Evolutionary conservation across 2,329 filamentous ascomycete species (phyloP).

Genomic region (Sporothrix brunneoviolacea): DNA sequence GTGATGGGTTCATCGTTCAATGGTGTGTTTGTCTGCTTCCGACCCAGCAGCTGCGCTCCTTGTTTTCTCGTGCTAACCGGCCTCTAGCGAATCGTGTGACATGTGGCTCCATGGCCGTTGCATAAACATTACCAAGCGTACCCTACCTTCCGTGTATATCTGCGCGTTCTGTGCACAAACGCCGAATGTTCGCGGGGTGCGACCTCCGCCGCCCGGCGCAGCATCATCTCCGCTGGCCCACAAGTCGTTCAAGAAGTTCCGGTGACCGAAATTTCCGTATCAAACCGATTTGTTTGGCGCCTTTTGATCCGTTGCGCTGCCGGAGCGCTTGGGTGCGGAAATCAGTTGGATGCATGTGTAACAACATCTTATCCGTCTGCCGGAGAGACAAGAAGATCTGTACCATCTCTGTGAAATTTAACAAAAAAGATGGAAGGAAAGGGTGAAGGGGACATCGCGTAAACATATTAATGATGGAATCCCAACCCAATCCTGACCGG

Average conservation of each 20-base stretch:
- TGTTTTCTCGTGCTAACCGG: not conserved
- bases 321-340: not conserved
- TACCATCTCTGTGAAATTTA: not conserved
- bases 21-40: constrained; percentile 40
- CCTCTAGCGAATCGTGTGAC: constrained; percentile 53
- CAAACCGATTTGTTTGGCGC: not conserved
- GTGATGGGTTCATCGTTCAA: constrained; percentile 53
- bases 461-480: too few species aligned
- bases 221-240: constrained; percentile 36
- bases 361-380: not conserved
- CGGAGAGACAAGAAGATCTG: not conserved
- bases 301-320: too few species aligned
- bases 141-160: constrained; percentile 55
- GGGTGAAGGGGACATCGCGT: not conserved
- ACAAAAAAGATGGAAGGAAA: not conserved
- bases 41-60: not conserved
- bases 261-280: constrained; percentile 22
- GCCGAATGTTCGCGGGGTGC: constrained; percentile 44
- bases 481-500: not conserved
- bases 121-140: constrained; percentile 50
- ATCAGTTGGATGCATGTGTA: not conserved
- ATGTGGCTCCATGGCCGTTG: constrained; percentile 60
- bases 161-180: constrained; percentile 58
- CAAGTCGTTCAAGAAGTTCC: constrained; percentile 40
- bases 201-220: constrained; percentile 30